A percentile compares a stretch with the other conserved stretches of the same genome.
phyloP scores from a whole-genome alignment of 2,329 filamentous ascomycete genomes.

The Xylaria sp. region DNA sequence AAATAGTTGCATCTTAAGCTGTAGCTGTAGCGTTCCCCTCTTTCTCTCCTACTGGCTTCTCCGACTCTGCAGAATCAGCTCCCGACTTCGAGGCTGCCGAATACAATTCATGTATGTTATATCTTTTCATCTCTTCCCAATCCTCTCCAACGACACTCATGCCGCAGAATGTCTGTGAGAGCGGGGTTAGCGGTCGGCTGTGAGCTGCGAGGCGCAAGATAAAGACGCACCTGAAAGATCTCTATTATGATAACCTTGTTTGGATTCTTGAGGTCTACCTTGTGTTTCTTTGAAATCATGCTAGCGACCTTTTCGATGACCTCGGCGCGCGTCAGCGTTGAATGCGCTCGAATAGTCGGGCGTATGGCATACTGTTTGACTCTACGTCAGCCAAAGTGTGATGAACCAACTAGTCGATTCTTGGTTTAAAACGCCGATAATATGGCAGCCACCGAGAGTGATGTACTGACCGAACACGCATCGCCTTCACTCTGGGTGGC shows the following conservation, averaged over 20 bases:
- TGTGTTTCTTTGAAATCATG: slow-evolving; percentile 69
- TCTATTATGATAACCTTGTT: slow-evolving; percentile 82
- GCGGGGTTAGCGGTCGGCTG: neutral
- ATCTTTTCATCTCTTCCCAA: slow-evolving; percentile 76
- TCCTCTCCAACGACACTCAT: slow-evolving; percentile 79
- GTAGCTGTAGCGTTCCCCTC: slow-evolving; percentile 17
- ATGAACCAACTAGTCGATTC: neutral
- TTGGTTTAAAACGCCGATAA: too few species aligned
- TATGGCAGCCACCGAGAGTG: too few species aligned
- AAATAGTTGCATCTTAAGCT: too few species aligned
- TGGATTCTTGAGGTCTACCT: slow-evolving; percentile 77
- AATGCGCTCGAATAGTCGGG: slow-evolving; percentile 77
- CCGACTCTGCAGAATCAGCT: slow-evolving; percentile 21
- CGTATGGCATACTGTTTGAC: slow-evolving; percentile 78
- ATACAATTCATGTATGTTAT: slow-evolving; percentile 79
- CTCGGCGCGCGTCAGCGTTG: slow-evolving; percentile 66
- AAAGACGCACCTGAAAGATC: slow-evolving; percentile 71
- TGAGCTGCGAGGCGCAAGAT: neutral
- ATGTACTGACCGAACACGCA: slow-evolving; percentile 50
- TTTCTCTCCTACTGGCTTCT: neutral
- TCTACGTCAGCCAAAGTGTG: slow-evolving; percentile 14
- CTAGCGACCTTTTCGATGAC: slow-evolving; percentile 75
- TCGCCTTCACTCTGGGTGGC: slow-evolving; percentile 26
- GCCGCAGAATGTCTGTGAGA: slow-evolving; percentile 69
- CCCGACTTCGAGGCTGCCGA: slow-evolving; percentile 43